These are phyloP conservation scores for Lunasporangiospora selenospora DNA, from an alignment of 192 early-diverging fungal genomes.

Conservation along the genomic window DNA sequence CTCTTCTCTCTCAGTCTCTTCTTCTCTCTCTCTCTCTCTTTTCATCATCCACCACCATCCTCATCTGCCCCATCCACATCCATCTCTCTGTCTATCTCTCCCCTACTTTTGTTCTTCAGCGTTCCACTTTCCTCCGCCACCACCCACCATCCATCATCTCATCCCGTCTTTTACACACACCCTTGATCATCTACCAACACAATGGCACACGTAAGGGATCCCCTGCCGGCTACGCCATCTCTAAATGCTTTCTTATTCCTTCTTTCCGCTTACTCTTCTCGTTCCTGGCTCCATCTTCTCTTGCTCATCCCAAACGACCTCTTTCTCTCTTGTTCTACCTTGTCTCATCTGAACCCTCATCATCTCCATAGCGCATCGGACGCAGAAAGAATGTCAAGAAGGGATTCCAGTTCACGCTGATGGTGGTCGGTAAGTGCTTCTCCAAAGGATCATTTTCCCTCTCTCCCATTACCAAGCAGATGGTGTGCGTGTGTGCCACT, in stretches of 20 bases:
- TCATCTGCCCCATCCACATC: not conserved
- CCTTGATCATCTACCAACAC: not conserved
- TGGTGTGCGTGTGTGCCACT: too few relatives aligned
- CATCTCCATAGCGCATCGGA: slow-evolving; percentile 37
- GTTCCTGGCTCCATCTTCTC: too few relatives aligned
- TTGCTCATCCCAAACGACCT: too few relatives aligned
- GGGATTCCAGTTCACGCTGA: slow-evolving; percentile 95
- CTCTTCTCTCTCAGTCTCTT: not conserved
- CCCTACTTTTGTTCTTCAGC: not conserved
- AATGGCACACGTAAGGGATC: slow-evolving; percentile 39
- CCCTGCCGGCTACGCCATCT: too few relatives aligned
- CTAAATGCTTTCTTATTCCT: too few relatives aligned
- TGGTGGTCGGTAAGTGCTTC: slow-evolving; percentile 91
- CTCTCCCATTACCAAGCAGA: too few relatives aligned
- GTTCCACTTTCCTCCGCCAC: not conserved
- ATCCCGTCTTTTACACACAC: not conserved
- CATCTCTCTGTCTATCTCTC: slow-evolving; percentile 1
- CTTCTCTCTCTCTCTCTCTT: not conserved
- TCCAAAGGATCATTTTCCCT: too few relatives aligned
- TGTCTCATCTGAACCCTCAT: too few relatives aligned
- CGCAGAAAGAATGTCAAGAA: slow-evolving; percentile 93
- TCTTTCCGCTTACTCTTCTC: too few relatives aligned
- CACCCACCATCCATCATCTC: too few relatives aligned
- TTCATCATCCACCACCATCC: not conserved
- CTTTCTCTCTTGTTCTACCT: too few relatives aligned